These are phyloP conservation scores for Candida pseudoviswanathii DNA, from an alignment of 1,139 yeast species.

Conservation along the genomic window DNA sequence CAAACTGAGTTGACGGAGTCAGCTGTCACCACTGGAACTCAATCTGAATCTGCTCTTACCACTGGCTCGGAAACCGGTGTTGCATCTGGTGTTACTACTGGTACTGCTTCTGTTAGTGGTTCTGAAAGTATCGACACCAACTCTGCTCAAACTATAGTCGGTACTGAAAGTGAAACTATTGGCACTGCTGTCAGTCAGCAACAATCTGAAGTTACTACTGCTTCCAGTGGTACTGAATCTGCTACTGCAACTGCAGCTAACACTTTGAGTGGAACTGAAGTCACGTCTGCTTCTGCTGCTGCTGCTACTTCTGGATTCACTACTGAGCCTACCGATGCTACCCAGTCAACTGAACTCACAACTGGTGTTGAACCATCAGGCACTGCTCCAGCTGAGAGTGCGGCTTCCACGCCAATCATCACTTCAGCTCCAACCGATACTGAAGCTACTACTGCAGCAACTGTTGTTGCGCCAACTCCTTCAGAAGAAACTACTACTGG, in stretches of 20 bases:
- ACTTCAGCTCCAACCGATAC: slow-evolving; percentile 10
- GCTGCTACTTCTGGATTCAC: slow-evolving; percentile 9
- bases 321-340: not conserved
- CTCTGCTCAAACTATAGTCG: not conserved
- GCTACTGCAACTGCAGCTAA: not conserved
- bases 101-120: not conserved
- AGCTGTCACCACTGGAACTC: not conserved
- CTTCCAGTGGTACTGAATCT: not conserved
- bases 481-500: slow-evolving; percentile 18
- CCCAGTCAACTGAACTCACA: slow-evolving; percentile 3
- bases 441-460: slow-evolving; percentile 7
- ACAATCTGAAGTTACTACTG: not conserved
- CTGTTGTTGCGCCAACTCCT: slow-evolving; percentile 9
- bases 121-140: too few relatives aligned
- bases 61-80: slow-evolving; percentile 2
- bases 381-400: slow-evolving; percentile 1
- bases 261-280: slow-evolving; percentile 2
- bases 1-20: not conserved
- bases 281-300: slow-evolving; percentile 4
- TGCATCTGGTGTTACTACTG: not conserved
- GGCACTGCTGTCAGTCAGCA: not conserved
- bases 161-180: slow-evolving; percentile 2
- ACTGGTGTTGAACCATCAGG: not conserved
- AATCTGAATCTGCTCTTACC: slow-evolving; percentile 2
- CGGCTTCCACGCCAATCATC: slow-evolving; percentile 8